phyloP scores from a whole-genome alignment of 2,329 filamentous ascomycete species.

The Curvularia sp. region DNA sequence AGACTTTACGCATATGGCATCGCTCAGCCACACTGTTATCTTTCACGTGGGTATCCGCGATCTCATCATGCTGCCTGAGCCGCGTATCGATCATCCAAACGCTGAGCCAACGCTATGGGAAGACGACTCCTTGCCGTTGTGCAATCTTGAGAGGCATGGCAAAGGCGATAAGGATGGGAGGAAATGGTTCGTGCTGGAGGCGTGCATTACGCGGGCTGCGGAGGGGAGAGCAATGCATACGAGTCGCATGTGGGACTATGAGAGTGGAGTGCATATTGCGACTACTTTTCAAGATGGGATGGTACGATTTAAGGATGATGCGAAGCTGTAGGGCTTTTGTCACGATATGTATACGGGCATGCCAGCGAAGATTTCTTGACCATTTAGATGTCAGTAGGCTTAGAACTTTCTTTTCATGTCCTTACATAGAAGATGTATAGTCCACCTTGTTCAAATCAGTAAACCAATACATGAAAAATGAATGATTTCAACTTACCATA shows the following conservation, averaged over 20 bases:
- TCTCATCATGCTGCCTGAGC: conserved; percentile 24
- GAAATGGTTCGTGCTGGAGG: conserved; percentile 46
- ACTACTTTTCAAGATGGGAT: conserved; percentile 46
- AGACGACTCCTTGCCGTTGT: not conserved
- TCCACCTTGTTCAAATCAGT: too few species aligned
- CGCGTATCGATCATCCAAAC: not conserved
- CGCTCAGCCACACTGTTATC: conserved; percentile 43
- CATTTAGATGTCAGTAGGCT: not conserved
- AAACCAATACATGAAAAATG: too few species aligned
- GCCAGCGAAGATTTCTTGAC: not conserved
- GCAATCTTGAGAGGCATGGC: conserved; percentile 4
- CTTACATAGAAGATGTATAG: too few species aligned
- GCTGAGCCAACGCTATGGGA: not conserved
- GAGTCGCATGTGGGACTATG: conserved; percentile 43
- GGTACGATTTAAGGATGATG: conserved; percentile 27
- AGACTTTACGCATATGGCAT: conserved; percentile 42
- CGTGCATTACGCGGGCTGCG: conserved; percentile 33
- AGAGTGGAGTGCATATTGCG: conserved; percentile 40
- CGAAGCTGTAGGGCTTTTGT: not conserved
- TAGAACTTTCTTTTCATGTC: not conserved
- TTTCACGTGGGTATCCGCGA: conserved; percentile 43
- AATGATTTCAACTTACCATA: not conserved
- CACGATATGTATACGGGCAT: too few species aligned
- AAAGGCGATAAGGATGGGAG: conserved; percentile 33
- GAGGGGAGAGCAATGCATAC: conserved; percentile 38